Percentiles rank a stretch among this genome's conserved stretches.
Evolutionary conservation across 805 yeast species (phyloP).

Genomic region (Debaryomyces prosopidis): DNA sequence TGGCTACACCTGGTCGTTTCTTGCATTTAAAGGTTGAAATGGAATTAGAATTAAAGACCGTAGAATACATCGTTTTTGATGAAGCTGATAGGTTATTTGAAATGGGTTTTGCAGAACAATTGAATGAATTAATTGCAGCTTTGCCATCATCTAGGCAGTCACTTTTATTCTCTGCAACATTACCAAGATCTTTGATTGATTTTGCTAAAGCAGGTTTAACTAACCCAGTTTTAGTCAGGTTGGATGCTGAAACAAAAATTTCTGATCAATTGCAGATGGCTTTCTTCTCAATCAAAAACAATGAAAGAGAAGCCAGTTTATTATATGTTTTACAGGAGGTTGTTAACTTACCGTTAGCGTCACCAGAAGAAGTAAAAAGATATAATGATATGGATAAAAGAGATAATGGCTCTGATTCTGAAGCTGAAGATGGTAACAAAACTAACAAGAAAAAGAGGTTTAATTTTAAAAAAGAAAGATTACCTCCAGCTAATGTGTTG

Average conservation of each 20-base stretch:
- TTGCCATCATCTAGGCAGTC: conserved; percentile 86
- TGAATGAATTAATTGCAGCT: conserved; percentile 82
- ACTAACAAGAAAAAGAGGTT: conserved; percentile 37
- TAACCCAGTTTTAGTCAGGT: conserved; percentile 87
- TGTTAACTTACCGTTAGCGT: conserved; percentile 79
- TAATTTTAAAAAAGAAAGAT: conserved; percentile 50
- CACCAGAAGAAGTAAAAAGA: conserved; percentile 62
- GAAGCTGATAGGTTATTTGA: conserved; percentile 97
- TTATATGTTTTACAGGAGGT: conserved; percentile 77
- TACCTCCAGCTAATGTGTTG: conserved; percentile 78
- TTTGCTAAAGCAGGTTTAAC: conserved; percentile 96
- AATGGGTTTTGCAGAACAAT: conserved; percentile 93
- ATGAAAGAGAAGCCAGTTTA: conserved; percentile 88
- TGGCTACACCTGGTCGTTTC: conserved; percentile 98
- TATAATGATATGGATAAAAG: conserved; percentile 49
- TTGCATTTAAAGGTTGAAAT: conserved; percentile 94
- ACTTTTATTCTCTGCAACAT: conserved; percentile 88
- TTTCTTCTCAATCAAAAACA: conserved; percentile 74
- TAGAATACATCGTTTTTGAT: conserved; percentile 92
- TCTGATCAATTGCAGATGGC: conserved; percentile 91
- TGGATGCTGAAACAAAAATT: conserved; percentile 90
- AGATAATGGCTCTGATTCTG: conserved; percentile 55
- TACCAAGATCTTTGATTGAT: conserved; percentile 89
- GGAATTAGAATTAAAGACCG: conserved; percentile 77
- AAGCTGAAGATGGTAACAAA: conserved; percentile 44